Percentiles rank a stretch among this genome's conserved stretches.
Evolutionary conservation across 805 yeast genomes (phyloP).

Genomic region (Nakazawaea wickerhamii): DNA sequence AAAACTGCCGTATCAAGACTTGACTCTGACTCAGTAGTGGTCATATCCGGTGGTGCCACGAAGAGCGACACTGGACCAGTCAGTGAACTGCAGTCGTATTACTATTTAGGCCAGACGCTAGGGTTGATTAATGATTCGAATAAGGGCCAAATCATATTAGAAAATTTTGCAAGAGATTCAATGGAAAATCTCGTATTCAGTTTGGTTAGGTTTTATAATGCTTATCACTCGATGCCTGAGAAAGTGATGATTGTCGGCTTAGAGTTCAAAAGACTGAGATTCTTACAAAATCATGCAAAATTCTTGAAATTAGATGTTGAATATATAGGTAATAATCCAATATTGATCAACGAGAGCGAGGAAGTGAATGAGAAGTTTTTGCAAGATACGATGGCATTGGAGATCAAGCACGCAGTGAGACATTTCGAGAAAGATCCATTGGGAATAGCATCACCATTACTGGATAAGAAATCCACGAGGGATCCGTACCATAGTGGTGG

Average conservation of each 20-base stretch:
- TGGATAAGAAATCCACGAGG: conserved; percentile 43
- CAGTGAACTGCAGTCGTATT: conserved; percentile 61
- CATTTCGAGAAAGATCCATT: conserved; percentile 52
- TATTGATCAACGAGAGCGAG: conserved; percentile 17
- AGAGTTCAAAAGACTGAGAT: conserved; percentile 64
- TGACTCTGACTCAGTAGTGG: conserved; percentile 28
- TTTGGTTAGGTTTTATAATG: conserved; percentile 45
- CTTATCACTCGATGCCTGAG: conserved; percentile 42
- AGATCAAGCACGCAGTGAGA: conserved; percentile 47
- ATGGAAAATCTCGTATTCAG: conserved; percentile 71
- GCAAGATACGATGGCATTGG: conserved; percentile 40
- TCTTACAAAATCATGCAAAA: conserved; percentile 46
- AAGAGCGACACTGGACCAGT: conserved; percentile 46
- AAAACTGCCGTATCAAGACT: conserved; percentile 35
- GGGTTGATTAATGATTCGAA: conserved; percentile 16
- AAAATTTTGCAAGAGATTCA: conserved; percentile 75
- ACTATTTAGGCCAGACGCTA: conserved; percentile 34
- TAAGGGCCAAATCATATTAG: conserved; percentile 37
- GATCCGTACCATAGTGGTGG: conserved; percentile 44
- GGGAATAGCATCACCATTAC: conserved; percentile 42
- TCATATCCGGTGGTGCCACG: conserved; percentile 62
- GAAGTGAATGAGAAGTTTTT: conserved; percentile 34
- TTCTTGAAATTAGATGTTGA: conserved; percentile 40
- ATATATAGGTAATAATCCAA: conserved; percentile 58
- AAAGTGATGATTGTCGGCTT: conserved; percentile 61